phyloP scores from a whole-genome alignment of 1,284 basidiomycete species.

The Hortiboletus rubellus region DNA sequence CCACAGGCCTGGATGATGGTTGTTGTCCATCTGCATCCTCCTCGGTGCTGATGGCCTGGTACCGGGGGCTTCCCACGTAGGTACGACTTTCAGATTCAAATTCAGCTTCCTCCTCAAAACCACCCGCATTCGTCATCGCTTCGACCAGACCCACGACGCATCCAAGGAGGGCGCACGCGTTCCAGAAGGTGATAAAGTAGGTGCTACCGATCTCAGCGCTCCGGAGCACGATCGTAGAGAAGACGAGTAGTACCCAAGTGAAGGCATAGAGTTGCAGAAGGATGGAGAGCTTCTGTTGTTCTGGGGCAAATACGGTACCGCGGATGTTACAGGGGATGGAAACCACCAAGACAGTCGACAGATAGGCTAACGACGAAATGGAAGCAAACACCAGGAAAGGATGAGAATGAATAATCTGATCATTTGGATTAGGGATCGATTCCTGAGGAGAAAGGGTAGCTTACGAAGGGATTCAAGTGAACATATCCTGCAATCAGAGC shows the following conservation, averaged over 20 bases:
- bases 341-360: slow-evolving; percentile 33
- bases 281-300: slow-evolving; percentile 44
- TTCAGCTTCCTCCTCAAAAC: slow-evolving; percentile 19
- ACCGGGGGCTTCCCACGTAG: slow-evolving; percentile 20
- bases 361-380: slow-evolving; percentile 49
- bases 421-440: slow-evolving; percentile 3
- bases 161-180: slow-evolving; percentile 50
- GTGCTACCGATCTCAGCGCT: slow-evolving; percentile 49
- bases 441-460: slow-evolving; percentile 26
- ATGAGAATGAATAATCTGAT: slow-evolving; percentile 61
- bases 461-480: slow-evolving; percentile 62
- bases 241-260: slow-evolving; percentile 57
- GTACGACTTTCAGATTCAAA: slow-evolving; percentile 5
- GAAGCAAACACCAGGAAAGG: slow-evolving; percentile 54
- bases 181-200: slow-evolving; percentile 60
- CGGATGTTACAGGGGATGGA: slow-evolving; percentile 25
- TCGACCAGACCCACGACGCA: slow-evolving; percentile 48
- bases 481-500: slow-evolving; percentile 51
- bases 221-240: slow-evolving; percentile 47
- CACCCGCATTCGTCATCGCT: slow-evolving; percentile 26
- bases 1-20: slow-evolving; percentile 25
- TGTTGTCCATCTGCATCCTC: slow-evolving; percentile 16
- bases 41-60: slow-evolving; percentile 28
- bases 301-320: slow-evolving; percentile 21
- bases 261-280: slow-evolving; percentile 53